Base-by-base conservation (phyloP, 805 yeast genomes). In the Nakazawaea populi region DNA sequence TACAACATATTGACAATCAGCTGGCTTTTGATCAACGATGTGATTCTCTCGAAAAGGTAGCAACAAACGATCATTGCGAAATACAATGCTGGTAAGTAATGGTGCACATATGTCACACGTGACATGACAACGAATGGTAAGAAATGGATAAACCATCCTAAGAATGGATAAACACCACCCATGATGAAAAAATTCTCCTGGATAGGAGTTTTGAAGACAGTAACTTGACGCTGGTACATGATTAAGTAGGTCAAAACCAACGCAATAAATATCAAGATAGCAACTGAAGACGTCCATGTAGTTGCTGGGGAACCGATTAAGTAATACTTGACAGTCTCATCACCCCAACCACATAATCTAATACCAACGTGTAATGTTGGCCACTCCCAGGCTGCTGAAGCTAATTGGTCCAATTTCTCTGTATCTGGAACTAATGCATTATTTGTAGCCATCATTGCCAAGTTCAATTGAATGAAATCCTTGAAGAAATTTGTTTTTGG, bases 391-490 rank as follows among this genome's bases (percentile, higher is more conserved):
- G 88, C 87, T 51, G 74, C 66, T 12, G 92, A 84, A 1, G 90
- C 83, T 53, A 87, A 70, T 51, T 75, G 77, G 61, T 87, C 96
- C 56, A 72, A 79, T 59, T 86, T 87, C 59, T 87, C 94, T 2
- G 73, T 70, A 62, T 87, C 95, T 7, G 94, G 92, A 32, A 87
- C 77, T 59, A 87, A 73, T 0, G 92, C 95, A 60, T 85, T 87
- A 64, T 87, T 87, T 10, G 92, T 83, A 6, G 92, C 87, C 82
- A 87, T 87, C 96, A 87, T 87, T 1, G 92, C 94, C 62, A 85
- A 80, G 62, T 87, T 87, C 55, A 85, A 72, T 60, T 85, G 80
- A 38, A 87, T 65, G 56, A 87, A 87, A 67, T 87, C 94, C 53
- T 85, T 83, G 74, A 86, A 75, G 66, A 87, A 87, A 55, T 76